Percentiles rank a stretch among this genome's conserved stretches.
Evolutionary conservation across 108 stramenopile genomes (phyloP).

Genomic region (Fistulifera pelliculosa): DNA sequence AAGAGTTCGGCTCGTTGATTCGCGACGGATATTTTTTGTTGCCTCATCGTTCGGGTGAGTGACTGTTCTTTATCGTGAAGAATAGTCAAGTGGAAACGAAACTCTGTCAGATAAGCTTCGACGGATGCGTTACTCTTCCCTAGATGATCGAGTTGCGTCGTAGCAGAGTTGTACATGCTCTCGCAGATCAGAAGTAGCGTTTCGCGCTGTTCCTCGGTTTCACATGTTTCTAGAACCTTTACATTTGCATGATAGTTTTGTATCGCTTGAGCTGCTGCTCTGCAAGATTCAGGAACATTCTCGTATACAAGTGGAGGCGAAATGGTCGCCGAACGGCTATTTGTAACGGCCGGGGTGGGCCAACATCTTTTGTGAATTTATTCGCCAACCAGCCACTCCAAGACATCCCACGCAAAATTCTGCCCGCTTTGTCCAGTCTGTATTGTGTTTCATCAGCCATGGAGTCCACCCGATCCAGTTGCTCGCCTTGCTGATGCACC

Average conservation of each 20-base stretch:
- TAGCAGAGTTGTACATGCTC: slow-evolving; percentile 32
- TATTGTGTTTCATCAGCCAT: slow-evolving; percentile 37
- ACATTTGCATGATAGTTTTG: slow-evolving; percentile 50
- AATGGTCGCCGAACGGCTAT: not conserved
- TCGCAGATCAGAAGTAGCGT: slow-evolving; percentile 40
- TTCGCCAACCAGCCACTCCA: slow-evolving; percentile 60
- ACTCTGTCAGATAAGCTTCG: slow-evolving; percentile 10
- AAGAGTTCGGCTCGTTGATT: slow-evolving; percentile 5
- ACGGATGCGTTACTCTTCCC: not conserved
- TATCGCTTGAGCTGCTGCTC: slow-evolving; percentile 32
- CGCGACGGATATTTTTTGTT: not conserved
- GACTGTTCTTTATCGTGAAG: slow-evolving; percentile 24
- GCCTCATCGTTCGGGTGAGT: not conserved
- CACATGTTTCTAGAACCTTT: slow-evolving; percentile 32
- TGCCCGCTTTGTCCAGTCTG: slow-evolving; percentile 35
- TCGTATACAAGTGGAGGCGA: slow-evolving; percentile 22
- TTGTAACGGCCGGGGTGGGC: slow-evolving; percentile 6
- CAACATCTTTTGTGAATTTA: slow-evolving; percentile 33
- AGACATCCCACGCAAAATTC: slow-evolving; percentile 47
- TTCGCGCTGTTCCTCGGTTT: slow-evolving; percentile 35
- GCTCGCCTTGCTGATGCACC: slow-evolving; percentile 38
- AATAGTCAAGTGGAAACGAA: slow-evolving; percentile 16
- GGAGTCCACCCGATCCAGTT: slow-evolving; percentile 27
- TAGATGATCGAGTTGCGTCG: slow-evolving; percentile 14
- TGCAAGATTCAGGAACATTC: slow-evolving; percentile 17